Percentiles rank a stretch among this genome's conserved stretches.
These are phyloP conservation scores for Backusella macrospora DNA, from an alignment of 192 early-diverging fungal species.

Conservation along the genomic window DNA sequence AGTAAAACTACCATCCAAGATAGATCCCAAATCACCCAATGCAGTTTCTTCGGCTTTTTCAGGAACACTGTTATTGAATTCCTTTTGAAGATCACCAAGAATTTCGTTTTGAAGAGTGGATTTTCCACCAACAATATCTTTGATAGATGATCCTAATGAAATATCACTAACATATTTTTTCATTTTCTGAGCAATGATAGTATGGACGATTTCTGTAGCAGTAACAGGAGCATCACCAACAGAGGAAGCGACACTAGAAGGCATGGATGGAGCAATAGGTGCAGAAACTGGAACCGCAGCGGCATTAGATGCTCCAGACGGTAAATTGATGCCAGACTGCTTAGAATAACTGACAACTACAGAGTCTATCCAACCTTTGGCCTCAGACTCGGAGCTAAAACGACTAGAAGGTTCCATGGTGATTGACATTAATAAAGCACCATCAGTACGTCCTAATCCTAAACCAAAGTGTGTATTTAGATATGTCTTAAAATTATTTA, in stretches of 20 bases:
- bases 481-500: constrained; percentile 75
- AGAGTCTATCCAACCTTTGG: constrained; percentile 77
- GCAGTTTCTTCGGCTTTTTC: constrained; percentile 93
- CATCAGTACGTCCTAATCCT: constrained; percentile 73
- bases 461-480: constrained; percentile 73
- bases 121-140: constrained; percentile 95
- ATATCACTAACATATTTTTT: constrained; percentile 80
- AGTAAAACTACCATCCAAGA: constrained; percentile 61
- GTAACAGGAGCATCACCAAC: constrained; percentile 50
- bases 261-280: constrained; percentile 39
- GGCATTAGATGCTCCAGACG: constrained; percentile 38
- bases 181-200: constrained; percentile 88
- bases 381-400: constrained; percentile 71
- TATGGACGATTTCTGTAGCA: constrained; percentile 80
- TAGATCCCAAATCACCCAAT: constrained; percentile 76
- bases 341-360: constrained; percentile 70
- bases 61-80: constrained; percentile 80
- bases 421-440: constrained; percentile 74
- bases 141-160: constrained; percentile 76
- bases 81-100: constrained; percentile 91
- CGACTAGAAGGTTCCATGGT: constrained; percentile 83
- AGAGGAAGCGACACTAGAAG: constrained; percentile 48
- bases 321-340: constrained; percentile 67
- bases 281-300: constrained; percentile 47
- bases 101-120: constrained; percentile 97